Percentiles rank a stretch among this genome's conserved stretches.
These are phyloP conservation scores for Calonectria honghensis DNA, from an alignment of 2,329 filamentous ascomycete genomes.

Conservation along the genomic window DNA sequence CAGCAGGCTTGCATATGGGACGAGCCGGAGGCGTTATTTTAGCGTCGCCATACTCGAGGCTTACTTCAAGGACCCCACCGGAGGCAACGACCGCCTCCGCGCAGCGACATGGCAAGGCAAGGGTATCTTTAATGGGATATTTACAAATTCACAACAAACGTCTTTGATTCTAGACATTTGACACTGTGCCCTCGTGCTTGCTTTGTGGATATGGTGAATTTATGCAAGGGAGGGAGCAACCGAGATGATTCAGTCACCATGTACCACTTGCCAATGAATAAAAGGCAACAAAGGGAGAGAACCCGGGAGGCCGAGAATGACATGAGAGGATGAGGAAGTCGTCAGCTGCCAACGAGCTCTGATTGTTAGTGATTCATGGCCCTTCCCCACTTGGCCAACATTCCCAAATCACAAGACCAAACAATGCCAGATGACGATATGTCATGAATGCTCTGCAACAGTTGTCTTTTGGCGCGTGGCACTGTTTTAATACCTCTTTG, in stretches of 20 bases:
- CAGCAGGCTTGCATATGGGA: conserved; percentile 25
- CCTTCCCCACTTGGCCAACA: not conserved
- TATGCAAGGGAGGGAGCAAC: conserved; percentile 11
- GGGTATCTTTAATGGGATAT: not conserved
- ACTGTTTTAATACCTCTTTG: not conserved
- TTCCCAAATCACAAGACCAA: not conserved
- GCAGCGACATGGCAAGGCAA: not conserved
- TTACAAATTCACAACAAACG: not conserved
- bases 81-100: conserved; percentile 7
- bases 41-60: not conserved
- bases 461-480: not conserved
- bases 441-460: not conserved
- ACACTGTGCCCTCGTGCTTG: not conserved
- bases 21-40: conserved; percentile 4
- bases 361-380: not conserved
- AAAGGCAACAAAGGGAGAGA: not conserved
- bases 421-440: not conserved
- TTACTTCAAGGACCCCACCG: not conserved
- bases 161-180: not conserved
- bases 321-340: not conserved
- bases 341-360: not conserved
- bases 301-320: no score
- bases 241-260: not conserved
- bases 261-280: not conserved
- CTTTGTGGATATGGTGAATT: not conserved